Evolutionary conservation across 768 basidiomycete species (phyloP).

Genomic region (Lyophyllum atratum): DNA sequence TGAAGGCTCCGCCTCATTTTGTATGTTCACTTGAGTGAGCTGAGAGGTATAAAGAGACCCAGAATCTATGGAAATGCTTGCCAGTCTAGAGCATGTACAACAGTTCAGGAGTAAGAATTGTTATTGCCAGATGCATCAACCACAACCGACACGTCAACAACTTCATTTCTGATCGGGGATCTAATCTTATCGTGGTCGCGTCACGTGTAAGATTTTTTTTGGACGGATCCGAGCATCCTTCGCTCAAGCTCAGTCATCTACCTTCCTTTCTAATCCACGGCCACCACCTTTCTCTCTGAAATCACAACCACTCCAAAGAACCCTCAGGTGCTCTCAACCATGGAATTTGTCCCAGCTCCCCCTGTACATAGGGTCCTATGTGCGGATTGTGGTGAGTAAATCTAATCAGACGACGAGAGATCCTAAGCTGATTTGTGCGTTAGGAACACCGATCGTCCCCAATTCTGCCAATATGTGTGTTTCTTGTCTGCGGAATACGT

Average conservation of each 20-base stretch:
- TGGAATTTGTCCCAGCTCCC: slow-evolving; percentile 80
- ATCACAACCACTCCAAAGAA: background rate
- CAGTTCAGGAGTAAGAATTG: background rate
- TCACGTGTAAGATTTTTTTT: slow-evolving; percentile 21
- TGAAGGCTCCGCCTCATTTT: slow-evolving; percentile 18
- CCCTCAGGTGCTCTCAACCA: slow-evolving; percentile 26
- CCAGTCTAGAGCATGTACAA: slow-evolving; percentile 1
- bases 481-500: slow-evolving; percentile 86
- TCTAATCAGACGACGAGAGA: background rate
- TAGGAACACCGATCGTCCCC: slow-evolving; percentile 84
- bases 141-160: slow-evolving; percentile 16
- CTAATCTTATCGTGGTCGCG: slow-evolving; percentile 8
- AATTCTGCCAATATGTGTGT: slow-evolving; percentile 94
- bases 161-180: slow-evolving; percentile 1
- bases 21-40: background rate
- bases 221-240: background rate
- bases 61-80: background rate
- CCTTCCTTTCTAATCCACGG: background rate
- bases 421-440: slow-evolving; percentile 2
- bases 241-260: slow-evolving; percentile 14
- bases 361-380: slow-evolving; percentile 84
- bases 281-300: background rate
- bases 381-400: slow-evolving; percentile 77
- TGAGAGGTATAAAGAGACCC: background rate
- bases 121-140: background rate